Percentiles rank a stretch among this genome's conserved stretches.
Conservation (phyloP, 805 yeast species). For the Saturnispora saitoi region DNA sequence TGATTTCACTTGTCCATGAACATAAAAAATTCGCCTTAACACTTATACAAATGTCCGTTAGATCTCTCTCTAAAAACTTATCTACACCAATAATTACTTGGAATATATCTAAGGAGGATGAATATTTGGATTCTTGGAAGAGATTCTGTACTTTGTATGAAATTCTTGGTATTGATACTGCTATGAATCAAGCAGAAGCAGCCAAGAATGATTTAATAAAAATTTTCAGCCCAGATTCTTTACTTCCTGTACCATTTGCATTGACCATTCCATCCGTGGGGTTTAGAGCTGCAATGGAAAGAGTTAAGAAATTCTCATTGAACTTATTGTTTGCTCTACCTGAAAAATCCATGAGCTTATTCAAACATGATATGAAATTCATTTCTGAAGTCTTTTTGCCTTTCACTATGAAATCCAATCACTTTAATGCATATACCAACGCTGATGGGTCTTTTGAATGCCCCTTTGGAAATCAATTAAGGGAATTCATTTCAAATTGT, state of each 20-base stretch:
- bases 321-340: constrained; percentile 48
- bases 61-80: constrained; percentile 30
- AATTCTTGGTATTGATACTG: constrained; percentile 75
- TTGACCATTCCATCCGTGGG: constrained; percentile 69
- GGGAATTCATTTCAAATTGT: constrained; percentile 36
- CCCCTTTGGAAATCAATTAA: constrained; percentile 46
- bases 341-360: constrained; percentile 34
- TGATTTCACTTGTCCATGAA: constrained; percentile 52
- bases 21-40: constrained; percentile 61
- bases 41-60: constrained; percentile 53
- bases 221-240: constrained; percentile 40
- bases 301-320: constrained; percentile 58
- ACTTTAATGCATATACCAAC: constrained; percentile 38
- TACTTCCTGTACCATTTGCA: constrained; percentile 64
- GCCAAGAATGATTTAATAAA: constrained; percentile 55
- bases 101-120: constrained; percentile 26
- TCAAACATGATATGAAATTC: constrained; percentile 36
- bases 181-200: constrained; percentile 78
- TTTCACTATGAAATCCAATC: constrained; percentile 53
- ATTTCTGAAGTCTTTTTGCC: constrained; percentile 43
- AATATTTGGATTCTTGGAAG: constrained; percentile 51
- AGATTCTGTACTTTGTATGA: constrained; percentile 69
- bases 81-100: constrained; percentile 36
- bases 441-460: constrained; percentile 34
- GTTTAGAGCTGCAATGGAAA: constrained; percentile 64